Percentiles rank a stretch among this genome's conserved stretches.
These are phyloP conservation scores for Massariosphaeria phaeospora DNA, from an alignment of 495 filamentous ascomycete genomes.

Conservation along the genomic window DNA sequence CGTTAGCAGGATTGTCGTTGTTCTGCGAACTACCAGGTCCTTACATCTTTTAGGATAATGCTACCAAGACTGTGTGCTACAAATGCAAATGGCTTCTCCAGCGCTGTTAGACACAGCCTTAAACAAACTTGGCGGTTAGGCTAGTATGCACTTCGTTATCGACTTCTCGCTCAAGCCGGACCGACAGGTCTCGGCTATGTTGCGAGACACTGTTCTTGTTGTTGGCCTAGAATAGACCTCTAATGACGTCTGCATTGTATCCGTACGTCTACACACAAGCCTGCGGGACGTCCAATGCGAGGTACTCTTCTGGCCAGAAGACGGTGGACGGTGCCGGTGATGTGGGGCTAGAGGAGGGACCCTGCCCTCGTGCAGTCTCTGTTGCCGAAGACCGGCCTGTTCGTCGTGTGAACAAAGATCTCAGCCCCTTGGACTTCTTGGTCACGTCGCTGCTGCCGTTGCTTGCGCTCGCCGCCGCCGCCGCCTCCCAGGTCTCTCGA, in stretches of 20 bases:
- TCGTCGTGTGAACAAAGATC: not conserved
- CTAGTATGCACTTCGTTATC: conserved; percentile 30
- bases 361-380: not conserved
- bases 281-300: conserved; percentile 1
- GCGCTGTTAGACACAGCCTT: not conserved
- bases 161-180: conserved; percentile 33
- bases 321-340: not conserved
- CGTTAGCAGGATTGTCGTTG: not conserved
- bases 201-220: conserved; percentile 40
- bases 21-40: not conserved
- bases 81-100: conserved; percentile 38
- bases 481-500: not conserved
- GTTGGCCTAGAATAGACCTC: conserved; percentile 34
- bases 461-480: not conserved
- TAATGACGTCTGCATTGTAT: conserved; percentile 17
- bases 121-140: conserved; percentile 1
- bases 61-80: conserved; percentile 45
- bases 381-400: not conserved
- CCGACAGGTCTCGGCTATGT: conserved; percentile 36
- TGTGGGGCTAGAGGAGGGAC: not conserved
- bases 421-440: not conserved
- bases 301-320: conserved; percentile 18
- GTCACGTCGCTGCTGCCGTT: not conserved
- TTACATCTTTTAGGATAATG: conserved; percentile 42
- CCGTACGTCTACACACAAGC: conserved; percentile 18